Evolutionary conservation across 208 protist genomes (phyloP).

Genomic region (Phytomonas sp.): DNA sequence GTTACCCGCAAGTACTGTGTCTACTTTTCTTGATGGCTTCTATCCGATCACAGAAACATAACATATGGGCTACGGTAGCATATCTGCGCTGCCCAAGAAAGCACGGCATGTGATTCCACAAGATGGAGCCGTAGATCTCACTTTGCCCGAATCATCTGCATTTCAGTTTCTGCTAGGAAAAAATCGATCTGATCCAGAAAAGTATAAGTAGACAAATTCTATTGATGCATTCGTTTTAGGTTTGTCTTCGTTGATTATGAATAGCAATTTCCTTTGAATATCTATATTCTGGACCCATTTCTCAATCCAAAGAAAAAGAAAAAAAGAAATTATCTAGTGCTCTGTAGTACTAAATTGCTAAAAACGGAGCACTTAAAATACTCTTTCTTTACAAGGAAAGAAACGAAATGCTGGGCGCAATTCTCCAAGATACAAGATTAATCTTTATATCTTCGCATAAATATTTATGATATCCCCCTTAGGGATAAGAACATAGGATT

Average conservation of each 20-base stretch:
- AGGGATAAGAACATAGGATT: background rate
- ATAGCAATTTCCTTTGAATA: background rate
- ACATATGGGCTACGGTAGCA: background rate
- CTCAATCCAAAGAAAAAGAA: conserved; percentile 13
- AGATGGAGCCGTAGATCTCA: conserved; percentile 42
- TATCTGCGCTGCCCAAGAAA: background rate
- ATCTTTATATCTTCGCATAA: conserved; percentile 5
- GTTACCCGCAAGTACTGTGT: background rate
- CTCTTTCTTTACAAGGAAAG: background rate
- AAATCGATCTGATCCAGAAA: conserved; percentile 66
- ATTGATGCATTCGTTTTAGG: background rate
- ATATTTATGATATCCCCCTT: background rate
- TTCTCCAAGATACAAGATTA: background rate
- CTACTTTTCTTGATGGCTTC: background rate
- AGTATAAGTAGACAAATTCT: background rate
- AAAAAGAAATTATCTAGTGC: background rate
- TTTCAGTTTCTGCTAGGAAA: conserved; percentile 58
- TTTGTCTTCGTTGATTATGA: background rate
- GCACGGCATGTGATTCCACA: background rate
- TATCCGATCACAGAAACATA: background rate
- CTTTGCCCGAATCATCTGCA: conserved; percentile 35
- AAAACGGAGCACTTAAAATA: conserved; percentile 1
- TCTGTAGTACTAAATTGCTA: background rate
- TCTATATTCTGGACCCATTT: background rate
- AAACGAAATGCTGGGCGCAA: conserved; percentile 1